phyloP scores from a whole-genome alignment of 2,329 filamentous ascomycete species.

The Colletotrichum eleusines region DNA sequence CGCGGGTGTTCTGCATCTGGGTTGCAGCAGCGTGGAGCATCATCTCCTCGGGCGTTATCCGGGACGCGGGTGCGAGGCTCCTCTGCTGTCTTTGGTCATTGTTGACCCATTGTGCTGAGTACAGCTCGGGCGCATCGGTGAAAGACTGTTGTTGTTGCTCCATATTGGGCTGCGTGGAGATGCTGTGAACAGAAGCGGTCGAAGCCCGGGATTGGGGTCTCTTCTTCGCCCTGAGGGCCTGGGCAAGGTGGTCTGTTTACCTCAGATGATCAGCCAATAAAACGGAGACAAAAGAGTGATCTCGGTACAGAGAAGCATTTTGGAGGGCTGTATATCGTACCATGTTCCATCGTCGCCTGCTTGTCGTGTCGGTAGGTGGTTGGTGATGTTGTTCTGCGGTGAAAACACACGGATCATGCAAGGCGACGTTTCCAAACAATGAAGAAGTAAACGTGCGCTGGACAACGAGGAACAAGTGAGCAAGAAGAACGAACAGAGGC shows the following conservation, averaged over 20 bases:
- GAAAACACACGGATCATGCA: slow-evolving; percentile 41
- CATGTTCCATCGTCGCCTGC: slow-evolving; percentile 40
- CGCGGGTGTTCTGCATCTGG: slow-evolving; percentile 65
- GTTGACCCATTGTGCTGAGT: slow-evolving; percentile 63
- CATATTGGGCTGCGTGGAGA: slow-evolving; percentile 63
- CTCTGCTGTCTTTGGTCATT: slow-evolving; percentile 59
- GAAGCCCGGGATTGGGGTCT: slow-evolving; percentile 67
- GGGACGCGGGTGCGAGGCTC: slow-evolving; percentile 57
- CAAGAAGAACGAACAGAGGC: slow-evolving; percentile 20
- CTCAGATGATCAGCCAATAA: slow-evolving; percentile 45
- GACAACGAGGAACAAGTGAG: slow-evolving; percentile 4
- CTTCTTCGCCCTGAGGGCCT: slow-evolving; percentile 57
- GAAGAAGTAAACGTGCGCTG: slow-evolving; percentile 34
- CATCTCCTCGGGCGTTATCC: slow-evolving; percentile 70
- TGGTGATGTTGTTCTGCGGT: slow-evolving; percentile 36
- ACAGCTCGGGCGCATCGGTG: slow-evolving; percentile 58
- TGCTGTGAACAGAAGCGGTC: slow-evolving; percentile 68
- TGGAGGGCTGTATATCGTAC: slow-evolving; percentile 22
- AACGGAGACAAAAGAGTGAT: slow-evolving; percentile 38
- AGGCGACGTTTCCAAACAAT: slow-evolving; percentile 35
- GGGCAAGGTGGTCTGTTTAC: slow-evolving; percentile 49
- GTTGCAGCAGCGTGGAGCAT: slow-evolving; percentile 66
- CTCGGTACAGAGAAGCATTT: background rate
- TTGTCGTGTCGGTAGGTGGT: slow-evolving; percentile 12
- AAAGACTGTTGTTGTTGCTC: slow-evolving; percentile 58